phyloP scores from a whole-genome alignment of 257 asterid species.

The Fraxinus quadrangulata region DNA sequence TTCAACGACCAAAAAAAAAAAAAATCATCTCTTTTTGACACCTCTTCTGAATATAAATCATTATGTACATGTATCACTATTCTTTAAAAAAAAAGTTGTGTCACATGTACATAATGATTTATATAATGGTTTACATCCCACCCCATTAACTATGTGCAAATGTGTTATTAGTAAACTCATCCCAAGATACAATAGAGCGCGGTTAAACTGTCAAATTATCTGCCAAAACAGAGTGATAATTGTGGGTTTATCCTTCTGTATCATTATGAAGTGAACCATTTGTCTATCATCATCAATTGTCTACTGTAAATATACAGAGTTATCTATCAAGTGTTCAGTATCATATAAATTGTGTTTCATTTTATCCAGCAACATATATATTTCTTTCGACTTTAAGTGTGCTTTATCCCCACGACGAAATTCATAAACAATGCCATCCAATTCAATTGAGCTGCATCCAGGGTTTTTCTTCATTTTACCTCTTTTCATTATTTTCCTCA shows the following conservation, averaged over 20 bases:
- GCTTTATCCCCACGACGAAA: conserved; percentile 36
- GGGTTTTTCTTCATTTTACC: conserved; percentile 38
- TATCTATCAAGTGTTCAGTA: not conserved
- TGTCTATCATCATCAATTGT: too few relatives aligned
- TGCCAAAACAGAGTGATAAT: too few relatives aligned
- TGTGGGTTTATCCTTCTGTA: too few relatives aligned
- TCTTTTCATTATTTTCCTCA: conserved; percentile 35
- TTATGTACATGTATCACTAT: too few relatives aligned
- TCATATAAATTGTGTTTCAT: conserved; percentile 23
- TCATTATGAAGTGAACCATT: not conserved
- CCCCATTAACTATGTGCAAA: not conserved
- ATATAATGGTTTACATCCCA: too few relatives aligned
- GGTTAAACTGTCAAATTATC: not conserved
- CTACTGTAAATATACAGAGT: too few relatives aligned
- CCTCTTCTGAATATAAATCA: too few relatives aligned
- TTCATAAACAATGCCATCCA: conserved; percentile 41
- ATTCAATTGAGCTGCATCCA: conserved; percentile 50
- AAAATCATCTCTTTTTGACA: too few relatives aligned
- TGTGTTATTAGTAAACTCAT: not conserved
- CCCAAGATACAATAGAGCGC: not conserved
- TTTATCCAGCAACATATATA: conserved; percentile 19
- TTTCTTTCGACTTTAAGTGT: conserved; percentile 30
- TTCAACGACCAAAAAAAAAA: too few relatives aligned
- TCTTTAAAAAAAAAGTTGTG: too few relatives aligned
- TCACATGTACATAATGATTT: too few relatives aligned